Evolutionary conservation across 2,329 filamentous ascomycete genomes (phyloP).

Genomic region (Arthrobotrys conoides): DNA sequence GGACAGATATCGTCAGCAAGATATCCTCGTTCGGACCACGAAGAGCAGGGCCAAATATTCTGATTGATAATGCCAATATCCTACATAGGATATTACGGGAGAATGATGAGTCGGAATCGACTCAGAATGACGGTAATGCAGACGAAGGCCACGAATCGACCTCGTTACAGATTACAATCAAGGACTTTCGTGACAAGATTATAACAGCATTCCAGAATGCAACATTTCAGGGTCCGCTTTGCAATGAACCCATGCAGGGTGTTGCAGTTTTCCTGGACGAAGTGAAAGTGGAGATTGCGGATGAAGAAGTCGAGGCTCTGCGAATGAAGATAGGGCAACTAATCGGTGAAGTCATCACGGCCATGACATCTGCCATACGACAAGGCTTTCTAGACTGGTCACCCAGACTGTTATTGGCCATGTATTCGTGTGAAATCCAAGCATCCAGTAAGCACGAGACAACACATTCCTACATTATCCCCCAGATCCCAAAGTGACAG

Average conservation of each 20-base stretch:
- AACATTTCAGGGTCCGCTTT: conserved; percentile 88
- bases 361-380: conserved; percentile 85
- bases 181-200: conserved; percentile 89
- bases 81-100: conserved; percentile 75
- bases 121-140: conserved; percentile 61
- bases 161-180: conserved; percentile 67
- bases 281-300: conserved; percentile 74
- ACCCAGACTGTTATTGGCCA: conserved; percentile 92
- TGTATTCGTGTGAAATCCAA: conserved; percentile 99
- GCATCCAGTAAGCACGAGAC: conserved; percentile 77
- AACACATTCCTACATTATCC: conserved; percentile 57
- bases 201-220: conserved; percentile 94
- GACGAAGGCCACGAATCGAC: conserved; percentile 63
- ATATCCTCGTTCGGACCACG: conserved; percentile 93
- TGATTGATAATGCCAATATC: conserved; percentile 76
- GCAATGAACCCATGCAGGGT: conserved; percentile 92
- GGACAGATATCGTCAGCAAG: conserved; percentile 81
- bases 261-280: conserved; percentile 92
- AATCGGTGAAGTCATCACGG: conserved; percentile 93
- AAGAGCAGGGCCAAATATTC: conserved; percentile 86
- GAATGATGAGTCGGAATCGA: conserved; percentile 62
- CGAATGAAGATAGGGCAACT: conserved; percentile 81
- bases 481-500: conserved; percentile 31
- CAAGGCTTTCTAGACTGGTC: conserved; percentile 95
- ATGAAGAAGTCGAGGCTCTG: conserved; percentile 70